These are phyloP conservation scores for Aspergillus niger DNA, from an alignment of 2,329 filamentous ascomycete genomes.

Conservation along the genomic window DNA sequence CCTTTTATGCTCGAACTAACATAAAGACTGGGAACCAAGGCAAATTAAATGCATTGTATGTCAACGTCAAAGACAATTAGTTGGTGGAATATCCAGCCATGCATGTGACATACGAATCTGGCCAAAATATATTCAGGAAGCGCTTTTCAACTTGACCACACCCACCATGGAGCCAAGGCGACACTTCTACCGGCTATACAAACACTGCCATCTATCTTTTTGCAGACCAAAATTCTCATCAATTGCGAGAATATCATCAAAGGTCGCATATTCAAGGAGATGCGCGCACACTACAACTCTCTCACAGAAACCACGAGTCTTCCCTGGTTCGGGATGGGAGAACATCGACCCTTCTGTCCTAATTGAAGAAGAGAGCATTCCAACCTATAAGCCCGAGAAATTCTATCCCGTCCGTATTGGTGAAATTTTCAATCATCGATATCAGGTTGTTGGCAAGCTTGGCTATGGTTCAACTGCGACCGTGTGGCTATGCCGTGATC, in stretches of 20 bases:
- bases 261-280: neutral
- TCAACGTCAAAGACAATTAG: too few species aligned
- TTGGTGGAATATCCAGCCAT: too few species aligned
- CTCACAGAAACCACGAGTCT: slow-evolving; percentile 6
- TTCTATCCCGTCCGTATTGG: slow-evolving; percentile 16
- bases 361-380: slow-evolving; percentile 11
- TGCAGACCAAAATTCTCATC: neutral
- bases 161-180: neutral
- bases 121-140: too few species aligned
- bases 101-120: neutral
- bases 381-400: slow-evolving; percentile 9
- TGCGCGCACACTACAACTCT: neutral
- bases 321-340: slow-evolving; percentile 11
- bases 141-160: neutral
- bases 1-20: too few species aligned
- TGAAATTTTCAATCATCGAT: slow-evolving; percentile 16
- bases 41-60: too few species aligned
- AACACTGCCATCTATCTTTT: neutral
- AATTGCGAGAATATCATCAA: neutral
- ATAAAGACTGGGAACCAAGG: too few species aligned
- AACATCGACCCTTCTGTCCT: neutral
- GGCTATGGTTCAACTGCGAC: slow-evolving; percentile 19
- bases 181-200: neutral
- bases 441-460: slow-evolving; percentile 18
- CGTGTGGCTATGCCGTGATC: slow-evolving; percentile 14